phyloP scores from a whole-genome alignment of 805 yeast species.

The Candida endomychidarum region DNA sequence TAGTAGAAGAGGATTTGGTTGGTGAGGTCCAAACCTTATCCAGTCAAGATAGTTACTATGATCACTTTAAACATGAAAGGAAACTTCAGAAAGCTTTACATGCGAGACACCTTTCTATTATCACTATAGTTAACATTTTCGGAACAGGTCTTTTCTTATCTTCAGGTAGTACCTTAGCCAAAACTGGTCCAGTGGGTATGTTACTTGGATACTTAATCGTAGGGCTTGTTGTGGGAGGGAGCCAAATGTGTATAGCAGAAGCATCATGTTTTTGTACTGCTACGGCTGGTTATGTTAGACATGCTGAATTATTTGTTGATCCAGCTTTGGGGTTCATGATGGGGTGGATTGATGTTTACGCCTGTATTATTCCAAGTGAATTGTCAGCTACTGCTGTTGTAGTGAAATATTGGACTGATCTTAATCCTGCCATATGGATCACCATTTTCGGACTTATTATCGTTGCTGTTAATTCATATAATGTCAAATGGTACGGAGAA shows the following conservation, averaged over 20 bases:
- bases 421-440: conserved; percentile 48
- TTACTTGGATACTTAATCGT: conserved; percentile 49
- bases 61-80: conserved; percentile 18
- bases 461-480: conserved; percentile 33
- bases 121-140: conserved; percentile 27
- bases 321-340: conserved; percentile 47
- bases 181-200: conserved; percentile 46
- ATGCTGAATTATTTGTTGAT: conserved; percentile 40
- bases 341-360: conserved; percentile 45
- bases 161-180: conserved; percentile 48
- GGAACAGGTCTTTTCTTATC: conserved; percentile 59
- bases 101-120: conserved; percentile 21
- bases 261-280: conserved; percentile 37
- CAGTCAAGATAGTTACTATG: conserved; percentile 9
- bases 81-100: conserved; percentile 17
- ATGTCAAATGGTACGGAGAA: conserved; percentile 37
- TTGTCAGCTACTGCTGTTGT: conserved; percentile 49
- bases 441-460: conserved; percentile 40
- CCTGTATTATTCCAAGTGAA: conserved; percentile 37
- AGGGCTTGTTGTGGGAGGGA: conserved; percentile 41
- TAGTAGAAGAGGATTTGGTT: conserved; percentile 1
- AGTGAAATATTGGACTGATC: conserved; percentile 44
- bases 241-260: conserved; percentile 42
- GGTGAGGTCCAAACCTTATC: not conserved
- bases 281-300: conserved; percentile 35